Percentiles rank a stretch among this genome's conserved stretches.
phyloP scores from a whole-genome alignment of 75 land plant genomes.

The Gnetum montanum region DNA sequence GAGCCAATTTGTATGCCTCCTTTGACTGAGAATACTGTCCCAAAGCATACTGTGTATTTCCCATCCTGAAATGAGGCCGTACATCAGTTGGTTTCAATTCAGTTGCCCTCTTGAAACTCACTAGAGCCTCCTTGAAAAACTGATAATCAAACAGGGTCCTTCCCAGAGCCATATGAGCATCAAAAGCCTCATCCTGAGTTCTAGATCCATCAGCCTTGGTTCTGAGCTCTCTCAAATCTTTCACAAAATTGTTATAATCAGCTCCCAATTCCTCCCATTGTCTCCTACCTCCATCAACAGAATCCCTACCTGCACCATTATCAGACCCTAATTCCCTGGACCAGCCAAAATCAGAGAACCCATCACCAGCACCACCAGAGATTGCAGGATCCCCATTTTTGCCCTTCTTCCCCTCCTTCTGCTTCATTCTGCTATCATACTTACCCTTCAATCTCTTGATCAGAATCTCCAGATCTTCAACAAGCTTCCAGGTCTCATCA shows the following conservation, averaged over 20 bases:
- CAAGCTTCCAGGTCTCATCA: conserved; percentile 79
- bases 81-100: conserved; percentile 80
- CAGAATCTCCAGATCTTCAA: conserved; percentile 82
- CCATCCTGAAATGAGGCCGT: conserved; percentile 70
- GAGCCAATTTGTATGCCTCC: conserved; percentile 62
- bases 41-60: conserved; percentile 70
- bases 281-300: conserved; percentile 20
- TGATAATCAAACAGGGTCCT: conserved; percentile 74
- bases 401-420: conserved; percentile 45
- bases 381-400: conserved; percentile 9
- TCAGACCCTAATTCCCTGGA: conserved; percentile 48
- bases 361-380: conserved; percentile 12
- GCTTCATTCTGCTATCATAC: conserved; percentile 30
- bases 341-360: conserved; percentile 53
- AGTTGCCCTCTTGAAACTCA: conserved; percentile 68
- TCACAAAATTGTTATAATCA: conserved; percentile 42
- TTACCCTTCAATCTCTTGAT: conserved; percentile 65
- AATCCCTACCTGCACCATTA: conserved; percentile 16
- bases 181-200: conserved; percentile 88
- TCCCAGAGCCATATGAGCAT: conserved; percentile 93
- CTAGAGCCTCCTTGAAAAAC: conserved; percentile 66
- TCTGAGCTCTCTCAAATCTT: conserved; percentile 57
- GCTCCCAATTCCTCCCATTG: conserved; percentile 43
- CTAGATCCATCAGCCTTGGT: conserved; percentile 53
- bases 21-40: conserved; percentile 61